Base-by-base conservation (phyloP, 805 yeast genomes). In the Ascoidea tarda region DNA sequence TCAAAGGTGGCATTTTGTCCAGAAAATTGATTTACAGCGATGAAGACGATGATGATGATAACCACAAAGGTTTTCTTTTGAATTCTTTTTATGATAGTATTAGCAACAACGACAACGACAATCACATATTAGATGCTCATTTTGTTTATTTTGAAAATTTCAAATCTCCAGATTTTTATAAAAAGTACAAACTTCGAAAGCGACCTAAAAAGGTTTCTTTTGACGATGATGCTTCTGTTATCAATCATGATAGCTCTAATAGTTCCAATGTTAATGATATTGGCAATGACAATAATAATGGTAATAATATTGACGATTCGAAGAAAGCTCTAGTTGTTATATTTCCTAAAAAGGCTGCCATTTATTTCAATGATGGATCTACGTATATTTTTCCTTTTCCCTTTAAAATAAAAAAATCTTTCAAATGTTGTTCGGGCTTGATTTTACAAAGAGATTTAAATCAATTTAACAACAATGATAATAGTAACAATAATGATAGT, bases 361-460 rank as follows among this genome's bases (percentile, higher is more conserved):
- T 87, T 1, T 87, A 83, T 62, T 76, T 76, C 53, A 65, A 67
- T 5, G 76, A 76, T 54, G 93, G 93, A 1, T 72, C 77, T 33
- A 70, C 77, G 0, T 77, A 77, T 53, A 72, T 76, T 1, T 75
- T 82, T 8, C 80, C 79, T 58, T 77, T 89, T 56, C 95, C 96
- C 0, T 86, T 88, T 57, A 68, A 69, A 5, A 73, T 86, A 32
- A 72, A 69, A 45, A 70, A 70, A 32, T 90, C 84, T 1, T 75
- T 83, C 55, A 75, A 84, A 8, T 84, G 80, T 59, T 79, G 78
- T 31, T 73, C 77, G 46, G 96, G 96, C 0, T 61, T 87, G 4
- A 66, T 89, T 0, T 59, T 86, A 28, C 86, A 84, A 59, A 69
- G 80, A 46, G 74, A 72, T 50, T 59, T 59, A 33, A 54, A 57